Percentiles rank a stretch among this genome's conserved stretches.
phyloP scores from a whole-genome alignment of 1,139 yeast species.

The Diutina sp. region DNA sequence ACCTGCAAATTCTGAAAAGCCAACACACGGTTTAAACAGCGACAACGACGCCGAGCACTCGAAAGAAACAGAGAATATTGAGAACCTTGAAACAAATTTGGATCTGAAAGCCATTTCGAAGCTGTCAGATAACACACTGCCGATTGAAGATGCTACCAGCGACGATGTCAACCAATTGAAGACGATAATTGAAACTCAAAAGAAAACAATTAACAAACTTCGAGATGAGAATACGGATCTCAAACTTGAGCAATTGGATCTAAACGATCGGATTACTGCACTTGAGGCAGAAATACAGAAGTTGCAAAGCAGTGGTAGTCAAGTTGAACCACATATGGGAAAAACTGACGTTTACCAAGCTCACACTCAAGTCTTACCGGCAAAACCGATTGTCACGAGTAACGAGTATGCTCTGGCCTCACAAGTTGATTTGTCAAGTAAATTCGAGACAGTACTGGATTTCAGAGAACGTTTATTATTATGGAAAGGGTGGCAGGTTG shows the following conservation, averaged over 20 bases:
- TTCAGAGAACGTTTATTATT: slow-evolving; percentile 32
- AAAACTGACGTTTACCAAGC: slow-evolving; percentile 3
- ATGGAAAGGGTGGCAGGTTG: slow-evolving; percentile 83
- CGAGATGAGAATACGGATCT: slow-evolving; percentile 34
- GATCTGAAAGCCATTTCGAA: no score
- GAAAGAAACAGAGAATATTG: no score
- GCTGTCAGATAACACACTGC: background rate
- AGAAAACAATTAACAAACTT: slow-evolving; percentile 23
- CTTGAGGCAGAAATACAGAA: slow-evolving; percentile 3
- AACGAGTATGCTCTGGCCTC: slow-evolving; percentile 24
- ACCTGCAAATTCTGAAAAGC: no score
- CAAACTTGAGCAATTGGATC: slow-evolving; percentile 13
- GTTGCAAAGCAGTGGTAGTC: background rate
- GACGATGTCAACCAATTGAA: slow-evolving; percentile 8
- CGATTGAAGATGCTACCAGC: background rate
- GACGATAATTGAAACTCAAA: slow-evolving; percentile 14
- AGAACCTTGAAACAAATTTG: no score
- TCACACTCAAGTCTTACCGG: slow-evolving; percentile 10
- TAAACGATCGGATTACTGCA: slow-evolving; percentile 6
- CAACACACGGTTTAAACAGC: no score
- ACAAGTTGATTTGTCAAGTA: slow-evolving; percentile 5
- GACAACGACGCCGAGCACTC: no score
- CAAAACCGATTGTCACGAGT: slow-evolving; percentile 21
- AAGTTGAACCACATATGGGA: slow-evolving; percentile 6
- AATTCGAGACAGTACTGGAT: slow-evolving; percentile 9